Conservation (phyloP, 2,329 filamentous ascomycete genomes). For the Phyllachora maydis region DNA sequence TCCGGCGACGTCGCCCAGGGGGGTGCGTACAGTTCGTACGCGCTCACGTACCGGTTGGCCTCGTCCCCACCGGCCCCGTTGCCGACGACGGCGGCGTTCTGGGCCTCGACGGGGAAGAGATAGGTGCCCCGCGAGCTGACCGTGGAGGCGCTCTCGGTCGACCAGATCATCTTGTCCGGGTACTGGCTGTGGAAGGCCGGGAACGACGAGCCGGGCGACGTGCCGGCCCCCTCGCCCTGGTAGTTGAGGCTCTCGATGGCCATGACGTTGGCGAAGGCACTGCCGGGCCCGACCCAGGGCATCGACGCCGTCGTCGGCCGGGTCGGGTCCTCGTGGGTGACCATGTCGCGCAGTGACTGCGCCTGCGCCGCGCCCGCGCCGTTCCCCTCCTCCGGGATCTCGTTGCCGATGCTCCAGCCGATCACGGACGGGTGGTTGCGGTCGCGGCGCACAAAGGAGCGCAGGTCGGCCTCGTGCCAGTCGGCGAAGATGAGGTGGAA, state of each 20-base stretch:
- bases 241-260: constrained; percentile 33
- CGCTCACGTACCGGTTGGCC: constrained; percentile 16
- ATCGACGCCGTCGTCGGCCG: constrained; percentile 21
- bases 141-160: constrained; percentile 19
- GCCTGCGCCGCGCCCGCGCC: constrained; percentile 12
- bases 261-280: constrained; percentile 15
- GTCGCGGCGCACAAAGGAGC: constrained; percentile 28
- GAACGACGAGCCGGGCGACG: constrained; percentile 11
- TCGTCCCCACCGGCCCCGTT: constrained; percentile 17
- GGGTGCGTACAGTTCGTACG: constrained; percentile 28
- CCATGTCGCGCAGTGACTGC: constrained; percentile 17
- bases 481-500: constrained; percentile 28
- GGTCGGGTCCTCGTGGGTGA: constrained; percentile 23
- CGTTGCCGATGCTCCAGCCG: constrained; percentile 32
- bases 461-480: constrained; percentile 30
- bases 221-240: constrained; percentile 25
- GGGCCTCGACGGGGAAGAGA: constrained; percentile 25
- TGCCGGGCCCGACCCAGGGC: constrained; percentile 20
- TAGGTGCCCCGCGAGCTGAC: constrained; percentile 29
- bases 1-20: constrained; percentile 26
- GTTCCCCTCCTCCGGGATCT: constrained; percentile 24
- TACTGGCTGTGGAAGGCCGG: constrained; percentile 19
- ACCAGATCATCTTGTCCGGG: constrained; percentile 23
- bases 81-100: constrained; percentile 10
- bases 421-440: constrained; percentile 31